Evolutionary conservation across 225 moss, liverwort and hornwort genomes (phyloP).

Genomic region (Thuidium tamariscinum): DNA sequence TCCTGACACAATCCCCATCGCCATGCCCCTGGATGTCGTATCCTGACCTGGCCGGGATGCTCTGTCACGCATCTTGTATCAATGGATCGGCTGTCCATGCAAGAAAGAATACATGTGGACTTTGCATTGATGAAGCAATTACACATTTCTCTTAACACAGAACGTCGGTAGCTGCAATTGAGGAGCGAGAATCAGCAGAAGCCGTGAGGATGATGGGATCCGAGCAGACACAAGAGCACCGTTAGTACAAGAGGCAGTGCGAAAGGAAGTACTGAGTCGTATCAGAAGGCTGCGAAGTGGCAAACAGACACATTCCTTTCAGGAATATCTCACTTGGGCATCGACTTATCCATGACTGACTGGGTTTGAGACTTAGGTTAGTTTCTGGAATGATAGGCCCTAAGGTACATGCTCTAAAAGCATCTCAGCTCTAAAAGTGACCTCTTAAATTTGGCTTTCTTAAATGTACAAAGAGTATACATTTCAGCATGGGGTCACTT

Average conservation of each 20-base stretch:
- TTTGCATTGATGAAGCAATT: background rate
- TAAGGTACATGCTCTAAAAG: no score
- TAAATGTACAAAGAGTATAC: no score
- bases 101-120: background rate
- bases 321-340: background rate
- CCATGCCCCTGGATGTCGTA: background rate
- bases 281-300: background rate
- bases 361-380: no score
- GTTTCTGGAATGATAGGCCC: background rate
- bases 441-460: no score
- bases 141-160: background rate
- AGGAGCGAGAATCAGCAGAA: background rate
- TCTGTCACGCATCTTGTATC: background rate
- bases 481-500: no score
- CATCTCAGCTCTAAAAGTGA: no score
- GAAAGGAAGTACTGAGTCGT: background rate
- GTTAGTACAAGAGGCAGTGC: background rate
- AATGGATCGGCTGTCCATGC: background rate
- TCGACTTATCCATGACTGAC: background rate
- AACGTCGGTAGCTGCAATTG: background rate
- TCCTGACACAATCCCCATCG: background rate
- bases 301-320: background rate
- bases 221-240: background rate
- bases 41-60: background rate
- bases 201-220: background rate